Base-by-base conservation (phyloP, 306 rosid genomes). In the Inga leiocalycina region DNA sequence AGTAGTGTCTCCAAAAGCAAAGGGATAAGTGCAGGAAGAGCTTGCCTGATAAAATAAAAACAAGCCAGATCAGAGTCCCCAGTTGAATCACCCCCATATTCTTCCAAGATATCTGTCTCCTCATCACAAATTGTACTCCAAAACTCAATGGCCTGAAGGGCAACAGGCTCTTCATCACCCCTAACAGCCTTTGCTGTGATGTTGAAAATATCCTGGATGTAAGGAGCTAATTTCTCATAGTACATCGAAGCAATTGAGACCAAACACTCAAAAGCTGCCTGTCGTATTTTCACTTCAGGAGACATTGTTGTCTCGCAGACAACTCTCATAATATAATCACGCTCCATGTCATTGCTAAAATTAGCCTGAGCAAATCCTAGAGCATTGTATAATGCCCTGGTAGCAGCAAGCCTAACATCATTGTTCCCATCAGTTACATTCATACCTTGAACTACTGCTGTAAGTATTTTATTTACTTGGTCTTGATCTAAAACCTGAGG, bases 91-190 rank as follows among this genome's bases (percentile, higher is more conserved):
- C 76, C 92, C 27, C 78, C 93, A 85, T 83, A 91, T 56, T 91
- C 96, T 66, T 94, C 98, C 86, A 94, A 78, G 67, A 94, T 90
- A 80, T 92, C 97, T 59, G 91, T 92, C 87, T 94, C 98, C 90
- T 94, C 97, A 2, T 94, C 98, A 89, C 98, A 94, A 77, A 94
- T 88, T 20, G 98, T 92, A 84, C 98, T 94, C 98, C 98, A 94
- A 84, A 94, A 92, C 56, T 94, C 98, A 86, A 92, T 88, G 88
- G 98, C 98, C 84, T 94, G 98, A 85, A 94, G 98, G 59, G 98
- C 95, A 85, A 94, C 93, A 78, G 95, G 89, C 67, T 94, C 98
- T 88, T 94, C 91, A 85, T 90, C 98, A 70, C 88, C 93, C 86
- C 87, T 88, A 65, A 92, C 95, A 56, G 97, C 96, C 88, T 92